Conservation (phyloP, 805 yeast species). For the Yamadazyma takamatsuzukensis region DNA sequence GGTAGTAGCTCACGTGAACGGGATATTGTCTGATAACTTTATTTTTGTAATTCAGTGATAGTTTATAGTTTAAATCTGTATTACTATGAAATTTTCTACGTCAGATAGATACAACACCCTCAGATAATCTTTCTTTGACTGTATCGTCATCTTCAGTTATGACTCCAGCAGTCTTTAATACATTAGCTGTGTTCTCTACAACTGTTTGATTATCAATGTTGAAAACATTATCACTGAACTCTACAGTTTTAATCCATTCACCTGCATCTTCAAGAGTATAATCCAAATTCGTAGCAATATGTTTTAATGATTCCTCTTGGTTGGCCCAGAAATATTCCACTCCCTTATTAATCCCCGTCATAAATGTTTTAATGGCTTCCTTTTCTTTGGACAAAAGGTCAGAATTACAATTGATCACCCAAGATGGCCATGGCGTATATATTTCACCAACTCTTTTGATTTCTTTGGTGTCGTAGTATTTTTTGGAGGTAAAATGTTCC, state of each 20-base stretch:
- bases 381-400: constrained; percentile 25
- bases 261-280: constrained; percentile 74
- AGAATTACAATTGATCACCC: constrained; percentile 68
- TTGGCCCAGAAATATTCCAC: constrained; percentile 59
- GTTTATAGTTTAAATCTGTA: no score
- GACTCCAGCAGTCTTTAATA: constrained; percentile 65
- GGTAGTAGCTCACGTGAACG: no score
- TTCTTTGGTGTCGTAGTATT: constrained; percentile 75
- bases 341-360: constrained; percentile 61
- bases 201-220: constrained; percentile 48
- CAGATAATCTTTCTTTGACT: constrained; percentile 23
- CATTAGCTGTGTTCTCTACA: constrained; percentile 50
- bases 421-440: constrained; percentile 95
- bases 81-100: no score
- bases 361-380: constrained; percentile 33
- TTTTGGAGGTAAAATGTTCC: constrained; percentile 89
- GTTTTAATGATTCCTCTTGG: constrained; percentile 60
- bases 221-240: constrained; percentile 42
- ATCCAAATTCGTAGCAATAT: constrained; percentile 66
- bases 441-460: constrained; percentile 82
- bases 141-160: constrained; percentile 26
- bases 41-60: no score
- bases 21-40: no score
- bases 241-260: constrained; percentile 79
- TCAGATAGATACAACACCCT: constrained; percentile 13